These are phyloP conservation scores for Talaromyces sp. DNA, from an alignment of 2,329 filamentous ascomycete species.

Conservation along the genomic window DNA sequence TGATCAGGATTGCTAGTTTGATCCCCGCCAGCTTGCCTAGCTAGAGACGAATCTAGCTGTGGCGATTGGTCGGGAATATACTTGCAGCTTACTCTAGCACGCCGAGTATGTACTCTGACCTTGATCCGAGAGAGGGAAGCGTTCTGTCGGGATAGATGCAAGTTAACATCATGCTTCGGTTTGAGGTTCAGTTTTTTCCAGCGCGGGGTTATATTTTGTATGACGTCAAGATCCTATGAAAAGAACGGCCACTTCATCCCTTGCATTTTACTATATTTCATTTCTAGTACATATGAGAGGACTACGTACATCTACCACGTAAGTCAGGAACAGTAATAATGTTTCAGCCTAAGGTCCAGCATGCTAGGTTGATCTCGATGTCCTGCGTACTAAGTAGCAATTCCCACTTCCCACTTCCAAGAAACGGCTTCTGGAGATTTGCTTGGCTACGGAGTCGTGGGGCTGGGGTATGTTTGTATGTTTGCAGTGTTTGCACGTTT, in stretches of 20 bases:
- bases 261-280: neutral
- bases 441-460: neutral
- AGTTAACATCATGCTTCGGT: neutral
- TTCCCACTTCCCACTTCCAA: neutral
- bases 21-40: neutral
- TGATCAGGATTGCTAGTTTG: neutral
- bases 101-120: neutral
- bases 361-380: neutral
- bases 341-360: neutral
- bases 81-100: neutral
- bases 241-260: neutral
- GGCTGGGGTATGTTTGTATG: constrained; percentile 4
- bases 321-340: neutral
- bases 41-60: neutral
- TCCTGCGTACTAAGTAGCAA: neutral
- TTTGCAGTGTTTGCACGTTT: constrained; percentile 1
- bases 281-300: neutral
- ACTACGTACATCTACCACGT: too few relatives aligned
- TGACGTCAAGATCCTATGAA: neutral
- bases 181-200: neutral
- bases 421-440: neutral
- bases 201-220: neutral
- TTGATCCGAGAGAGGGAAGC: neutral
- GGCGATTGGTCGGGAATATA: neutral
- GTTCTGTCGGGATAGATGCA: neutral